Base-by-base conservation (phyloP, 2,329 filamentous ascomycete genomes). In the Alternaria atra region DNA sequence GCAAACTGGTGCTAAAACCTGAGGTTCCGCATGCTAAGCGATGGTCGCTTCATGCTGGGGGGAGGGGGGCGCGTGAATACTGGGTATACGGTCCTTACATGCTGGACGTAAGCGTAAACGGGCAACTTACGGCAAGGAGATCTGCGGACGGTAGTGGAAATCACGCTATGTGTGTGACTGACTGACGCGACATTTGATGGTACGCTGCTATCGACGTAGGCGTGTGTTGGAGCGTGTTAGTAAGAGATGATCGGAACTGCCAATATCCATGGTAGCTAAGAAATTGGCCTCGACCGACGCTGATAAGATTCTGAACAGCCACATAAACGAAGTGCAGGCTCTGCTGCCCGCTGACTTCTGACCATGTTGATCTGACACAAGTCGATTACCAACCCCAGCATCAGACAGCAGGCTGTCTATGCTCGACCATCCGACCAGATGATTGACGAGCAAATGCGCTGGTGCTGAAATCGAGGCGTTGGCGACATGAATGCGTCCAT, bases 31-130 rank as follows among this genome's bases (percentile, higher is more conserved):
- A 44, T 61, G 55, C 53, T 65, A 66, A 66, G 70, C 70, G 63
- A 66, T 48, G 23, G 58, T 53, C 57, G 58, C 63, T 67, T 68
- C 67, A 67, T 69, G 66, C 43, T 70, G 71, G 61, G 66, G 62
- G 52, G 66, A 40, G 69, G 71, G 61, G 66, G 62, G 52, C 35
- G 57, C 39, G 44, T 55, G 56, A 59, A 64, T 61, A 60, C 59
- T 68, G 62, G 54, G 59, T 66, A 60, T 55, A 62, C 57, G 58
- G 66, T 52, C 35, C 57, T 52, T 60, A 51, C 46, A 54, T 52
- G 37, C 52, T 58, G 54, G 48, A 48, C 47, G 54, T 47, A 61
- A 58, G 64, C 65, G 63, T 58, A 55, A 60, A 64, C 51, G 48
- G 27, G 46, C 47, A 37, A 47, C 58, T 54, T 32, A 60, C 50